phyloP scores from a whole-genome alignment of 148 eudicot species.

The Rheum nobile region DNA sequence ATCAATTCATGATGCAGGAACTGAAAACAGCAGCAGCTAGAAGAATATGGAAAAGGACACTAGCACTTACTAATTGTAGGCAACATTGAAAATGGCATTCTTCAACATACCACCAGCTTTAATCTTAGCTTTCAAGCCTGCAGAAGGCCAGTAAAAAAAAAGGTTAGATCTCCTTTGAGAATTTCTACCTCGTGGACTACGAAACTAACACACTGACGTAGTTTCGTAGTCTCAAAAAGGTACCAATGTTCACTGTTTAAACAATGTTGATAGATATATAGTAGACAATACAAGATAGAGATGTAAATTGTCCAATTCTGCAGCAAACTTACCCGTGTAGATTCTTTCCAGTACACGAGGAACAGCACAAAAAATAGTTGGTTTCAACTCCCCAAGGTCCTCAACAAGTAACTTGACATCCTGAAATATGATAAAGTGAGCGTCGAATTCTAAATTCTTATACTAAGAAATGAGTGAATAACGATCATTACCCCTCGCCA shows the following conservation, averaged over 20 bases:
- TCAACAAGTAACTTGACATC: slow-evolving; percentile 81
- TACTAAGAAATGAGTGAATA: not conserved
- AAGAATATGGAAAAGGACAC: not conserved
- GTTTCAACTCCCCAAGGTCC: slow-evolving; percentile 75
- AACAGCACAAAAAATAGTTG: slow-evolving; percentile 90
- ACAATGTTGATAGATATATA: not conserved
- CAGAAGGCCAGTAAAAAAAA: not conserved
- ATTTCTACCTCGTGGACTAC: not conserved
- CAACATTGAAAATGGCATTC: slow-evolving; percentile 49
- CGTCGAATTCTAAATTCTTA: not conserved
- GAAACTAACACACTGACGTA: not conserved
- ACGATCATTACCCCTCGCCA: slow-evolving; percentile 90
- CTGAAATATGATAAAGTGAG: slow-evolving; percentile 29
- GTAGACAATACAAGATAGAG: not conserved
- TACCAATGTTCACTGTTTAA: not conserved
- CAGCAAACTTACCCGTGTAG: slow-evolving; percentile 44
- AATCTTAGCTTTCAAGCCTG: slow-evolving; percentile 87
- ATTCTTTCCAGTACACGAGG: slow-evolving; percentile 97
- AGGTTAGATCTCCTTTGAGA: slow-evolving; percentile 2
- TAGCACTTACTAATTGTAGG: slow-evolving; percentile 29
- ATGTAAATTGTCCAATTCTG: not conserved
- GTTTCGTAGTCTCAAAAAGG: not conserved
- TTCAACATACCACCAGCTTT: slow-evolving; percentile 66
- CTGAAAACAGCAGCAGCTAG: not conserved
- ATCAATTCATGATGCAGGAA: not conserved